These are phyloP conservation scores for Sextonia rubra DNA, from an alignment of 164 flowering plant species.

Conservation along the genomic window DNA sequence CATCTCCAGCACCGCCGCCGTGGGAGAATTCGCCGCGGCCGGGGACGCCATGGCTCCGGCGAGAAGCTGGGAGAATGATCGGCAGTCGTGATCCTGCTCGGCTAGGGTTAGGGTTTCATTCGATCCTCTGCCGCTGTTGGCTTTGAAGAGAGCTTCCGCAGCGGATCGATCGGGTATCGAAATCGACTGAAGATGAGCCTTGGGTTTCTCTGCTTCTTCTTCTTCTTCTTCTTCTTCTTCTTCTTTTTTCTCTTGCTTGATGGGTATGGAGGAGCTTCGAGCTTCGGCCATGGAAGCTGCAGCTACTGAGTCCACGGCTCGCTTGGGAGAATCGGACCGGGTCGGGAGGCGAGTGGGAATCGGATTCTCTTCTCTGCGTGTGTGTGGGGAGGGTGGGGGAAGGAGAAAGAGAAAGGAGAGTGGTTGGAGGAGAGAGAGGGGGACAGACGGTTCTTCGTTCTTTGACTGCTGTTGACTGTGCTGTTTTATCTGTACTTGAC, in stretches of 20 bases:
- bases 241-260: too few relatives aligned
- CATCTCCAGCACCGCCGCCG: neutral
- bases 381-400: neutral
- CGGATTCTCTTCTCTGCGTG: neutral
- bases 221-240: neutral
- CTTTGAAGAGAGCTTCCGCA: neutral
- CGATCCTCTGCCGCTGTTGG: neutral
- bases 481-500: neutral
- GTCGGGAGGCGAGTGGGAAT: neutral
- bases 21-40: neutral
- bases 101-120: constrained; percentile 15
- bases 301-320: neutral
- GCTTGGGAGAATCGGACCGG: neutral
- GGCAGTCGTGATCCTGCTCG: constrained; percentile 6
- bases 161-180: neutral
- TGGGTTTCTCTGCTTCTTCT: neutral
- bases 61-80: constrained; percentile 15
- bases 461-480: constrained; percentile 2
- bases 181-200: neutral
- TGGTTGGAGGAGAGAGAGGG: neutral
- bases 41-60: constrained; percentile 9
- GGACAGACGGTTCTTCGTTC: neutral
- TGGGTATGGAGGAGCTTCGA: neutral
- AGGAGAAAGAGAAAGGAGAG: neutral
- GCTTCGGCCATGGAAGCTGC: constrained; percentile 3